phyloP scores from a whole-genome alignment of 257 asterid species.

The Nicotiana tabacum region DNA sequence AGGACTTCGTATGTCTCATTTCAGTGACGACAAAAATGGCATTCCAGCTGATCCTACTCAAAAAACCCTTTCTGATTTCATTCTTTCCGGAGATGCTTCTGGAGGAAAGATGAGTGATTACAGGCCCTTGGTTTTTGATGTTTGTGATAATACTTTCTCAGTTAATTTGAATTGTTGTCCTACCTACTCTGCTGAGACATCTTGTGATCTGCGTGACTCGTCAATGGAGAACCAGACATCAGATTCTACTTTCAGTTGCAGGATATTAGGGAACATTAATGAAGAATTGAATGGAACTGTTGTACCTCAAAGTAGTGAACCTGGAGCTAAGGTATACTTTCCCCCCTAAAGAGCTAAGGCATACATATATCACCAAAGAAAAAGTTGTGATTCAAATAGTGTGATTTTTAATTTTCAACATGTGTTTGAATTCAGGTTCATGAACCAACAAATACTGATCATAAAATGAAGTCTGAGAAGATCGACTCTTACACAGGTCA shows the following conservation, averaged over 20 bases:
- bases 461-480: constrained; percentile 15
- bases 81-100: constrained; percentile 40
- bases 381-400: not conserved
- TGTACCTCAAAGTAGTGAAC: constrained; percentile 21
- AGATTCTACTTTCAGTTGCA: constrained; percentile 23
- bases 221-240: constrained; percentile 22
- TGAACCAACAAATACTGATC: constrained; percentile 16
- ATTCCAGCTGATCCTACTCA: constrained; percentile 65
- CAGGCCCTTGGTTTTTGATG: constrained; percentile 24
- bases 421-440: constrained; percentile 30
- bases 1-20: constrained; percentile 90
- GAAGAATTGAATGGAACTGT: constrained; percentile 22
- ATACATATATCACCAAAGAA: not conserved
- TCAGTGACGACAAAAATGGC: constrained; percentile 54
- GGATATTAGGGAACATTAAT: constrained; percentile 13
- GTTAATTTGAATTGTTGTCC: constrained; percentile 23
- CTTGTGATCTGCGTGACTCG: constrained; percentile 27
- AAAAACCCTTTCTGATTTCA: constrained; percentile 62
- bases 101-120: constrained; percentile 27
- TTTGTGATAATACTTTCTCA: constrained; percentile 29
- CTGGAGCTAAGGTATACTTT: constrained; percentile 27
- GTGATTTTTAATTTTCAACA: not conserved
- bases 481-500: constrained; percentile 20
- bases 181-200: constrained; percentile 26
- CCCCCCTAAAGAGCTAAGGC: not conserved